These are phyloP conservation scores for Botryotinia convoluta DNA, from an alignment of 2,329 filamentous ascomycete genomes.

Conservation along the genomic window DNA sequence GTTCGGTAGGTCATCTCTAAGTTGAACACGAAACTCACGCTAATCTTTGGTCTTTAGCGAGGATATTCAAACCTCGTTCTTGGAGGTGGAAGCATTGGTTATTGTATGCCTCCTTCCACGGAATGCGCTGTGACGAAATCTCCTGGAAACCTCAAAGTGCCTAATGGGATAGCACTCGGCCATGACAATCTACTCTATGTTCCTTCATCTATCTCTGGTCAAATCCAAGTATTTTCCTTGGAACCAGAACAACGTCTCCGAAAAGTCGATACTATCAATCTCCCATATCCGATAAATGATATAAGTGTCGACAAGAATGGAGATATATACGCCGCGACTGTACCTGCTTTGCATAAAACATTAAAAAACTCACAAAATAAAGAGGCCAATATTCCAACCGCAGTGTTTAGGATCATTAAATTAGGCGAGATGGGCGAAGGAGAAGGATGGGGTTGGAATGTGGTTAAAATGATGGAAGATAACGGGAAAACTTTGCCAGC, in stretches of 20 bases:
- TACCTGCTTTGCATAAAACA: slow-evolving; percentile 36
- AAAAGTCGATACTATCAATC: slow-evolving; percentile 33
- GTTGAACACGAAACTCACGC: neutral
- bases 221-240: slow-evolving; percentile 22
- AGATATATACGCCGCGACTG: slow-evolving; percentile 38
- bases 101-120: slow-evolving; percentile 30
- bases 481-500: slow-evolving; percentile 34
- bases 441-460: slow-evolving; percentile 22
- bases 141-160: slow-evolving; percentile 31
- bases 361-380: slow-evolving; percentile 30
- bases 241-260: slow-evolving; percentile 23
- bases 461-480: slow-evolving; percentile 41
- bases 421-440: slow-evolving; percentile 25
- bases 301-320: slow-evolving; percentile 40
- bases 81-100: slow-evolving; percentile 37
- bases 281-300: slow-evolving; percentile 39
- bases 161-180: slow-evolving; percentile 39
- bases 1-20: slow-evolving; percentile 24
- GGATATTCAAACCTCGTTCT: slow-evolving; percentile 26
- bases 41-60: slow-evolving; percentile 28
- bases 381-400: slow-evolving; percentile 25
- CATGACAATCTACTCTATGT: slow-evolving; percentile 40
- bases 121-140: slow-evolving; percentile 35
- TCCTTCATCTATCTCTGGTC: slow-evolving; percentile 29
- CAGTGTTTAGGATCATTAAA: slow-evolving; percentile 33